A percentile compares a stretch with the other conserved stretches of the same genome.
Conservation (phyloP, 129 eudicot genomes). For the Tanacetum coccineum region DNA sequence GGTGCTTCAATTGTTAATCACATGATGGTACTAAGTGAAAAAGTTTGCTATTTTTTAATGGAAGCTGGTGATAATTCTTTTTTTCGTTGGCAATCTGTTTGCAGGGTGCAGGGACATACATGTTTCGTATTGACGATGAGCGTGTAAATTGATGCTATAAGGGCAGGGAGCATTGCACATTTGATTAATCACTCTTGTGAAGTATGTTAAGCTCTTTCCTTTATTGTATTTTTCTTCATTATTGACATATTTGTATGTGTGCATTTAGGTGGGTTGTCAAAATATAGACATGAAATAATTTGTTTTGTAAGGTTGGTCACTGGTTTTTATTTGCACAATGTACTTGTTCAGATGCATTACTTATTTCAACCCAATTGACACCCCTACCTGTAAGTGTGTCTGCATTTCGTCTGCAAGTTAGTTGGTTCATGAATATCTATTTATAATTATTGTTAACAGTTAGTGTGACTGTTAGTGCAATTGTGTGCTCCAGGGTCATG, state of each 20-base stretch:
- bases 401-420: too few relatives aligned
- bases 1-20: background rate
- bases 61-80: too few relatives aligned
- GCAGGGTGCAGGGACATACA: slow-evolving; percentile 99
- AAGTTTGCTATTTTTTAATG: background rate
- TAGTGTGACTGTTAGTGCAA: too few relatives aligned
- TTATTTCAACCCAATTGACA: too few relatives aligned
- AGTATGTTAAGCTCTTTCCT: slow-evolving; percentile 44
- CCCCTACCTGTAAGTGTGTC: too few relatives aligned
- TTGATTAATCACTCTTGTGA: slow-evolving; percentile 97
- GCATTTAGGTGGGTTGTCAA: background rate
- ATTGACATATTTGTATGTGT: background rate
- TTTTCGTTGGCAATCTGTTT: slow-evolving; percentile 20
- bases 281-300: too few relatives aligned
- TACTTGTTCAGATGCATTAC: too few relatives aligned
- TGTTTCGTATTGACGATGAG: slow-evolving; percentile 92
- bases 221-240: slow-evolving; percentile 1
- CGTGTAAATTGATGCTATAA: slow-evolving; percentile 97
- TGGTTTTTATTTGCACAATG: too few relatives aligned
- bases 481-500: too few relatives aligned
- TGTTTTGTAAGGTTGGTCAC: too few relatives aligned
- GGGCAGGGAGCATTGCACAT: slow-evolving; percentile 99
- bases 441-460: too few relatives aligned
- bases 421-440: too few relatives aligned
- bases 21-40: background rate